Conservation (phyloP, 2,329 filamentous ascomycete genomes). For the Aspergillus tubingensis region DNA sequence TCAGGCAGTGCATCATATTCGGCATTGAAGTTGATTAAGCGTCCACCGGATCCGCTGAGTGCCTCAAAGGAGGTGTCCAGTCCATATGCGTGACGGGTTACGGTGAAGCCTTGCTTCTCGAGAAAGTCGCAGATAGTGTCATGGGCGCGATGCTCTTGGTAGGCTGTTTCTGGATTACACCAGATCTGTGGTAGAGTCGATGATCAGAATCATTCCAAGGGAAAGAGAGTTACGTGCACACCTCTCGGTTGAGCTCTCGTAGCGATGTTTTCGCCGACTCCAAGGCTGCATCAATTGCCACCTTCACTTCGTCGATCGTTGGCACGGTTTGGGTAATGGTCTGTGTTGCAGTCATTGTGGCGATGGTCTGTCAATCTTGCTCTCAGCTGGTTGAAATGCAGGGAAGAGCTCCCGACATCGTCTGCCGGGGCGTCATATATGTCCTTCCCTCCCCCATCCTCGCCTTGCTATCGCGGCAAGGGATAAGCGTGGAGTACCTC, state of each 20-base stretch:
- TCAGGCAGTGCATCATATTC: conserved; percentile 48
- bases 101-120: conserved; percentile 47
- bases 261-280: conserved; percentile 22
- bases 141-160: conserved; percentile 55
- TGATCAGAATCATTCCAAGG: not conserved
- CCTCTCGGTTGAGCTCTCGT: conserved; percentile 30
- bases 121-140: conserved; percentile 52
- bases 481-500: conserved; percentile 1
- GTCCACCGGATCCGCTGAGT: conserved; percentile 44
- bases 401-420: not conserved
- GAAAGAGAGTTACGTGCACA: conserved; percentile 5
- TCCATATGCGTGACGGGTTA: conserved; percentile 54
- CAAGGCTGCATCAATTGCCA: conserved; percentile 23
- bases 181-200: conserved; percentile 36
- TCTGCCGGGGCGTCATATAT: conserved; percentile 3
- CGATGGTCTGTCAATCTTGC: not conserved
- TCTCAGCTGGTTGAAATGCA: not conserved
- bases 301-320: conserved; percentile 25
- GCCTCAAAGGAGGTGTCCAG: conserved; percentile 56
- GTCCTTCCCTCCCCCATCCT: not conserved
- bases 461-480: not conserved
- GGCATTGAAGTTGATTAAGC: conserved; percentile 41
- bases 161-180: conserved; percentile 55
- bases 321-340: conserved; percentile 2
- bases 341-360: conserved; percentile 21